Percentiles rank a stretch among this genome's conserved stretches.
These are phyloP conservation scores for Monilinia laxa DNA, from an alignment of 2,329 filamentous ascomycete species.

Conservation along the genomic window DNA sequence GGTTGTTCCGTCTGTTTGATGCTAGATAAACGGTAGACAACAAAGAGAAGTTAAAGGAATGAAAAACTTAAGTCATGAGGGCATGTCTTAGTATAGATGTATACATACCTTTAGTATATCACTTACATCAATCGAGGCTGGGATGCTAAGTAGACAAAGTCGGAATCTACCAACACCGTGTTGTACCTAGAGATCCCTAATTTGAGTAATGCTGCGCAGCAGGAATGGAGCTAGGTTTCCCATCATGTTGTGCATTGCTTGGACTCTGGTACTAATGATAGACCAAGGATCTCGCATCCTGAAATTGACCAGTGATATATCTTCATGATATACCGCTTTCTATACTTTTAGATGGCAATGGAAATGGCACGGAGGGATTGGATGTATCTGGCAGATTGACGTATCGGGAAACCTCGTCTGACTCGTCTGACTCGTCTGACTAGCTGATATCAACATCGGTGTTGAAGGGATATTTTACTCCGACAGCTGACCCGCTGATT, in stretches of 20 bases:
- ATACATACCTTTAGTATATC: not conserved
- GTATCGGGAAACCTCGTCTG: not conserved
- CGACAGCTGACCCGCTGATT: not conserved
- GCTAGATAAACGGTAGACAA: not conserved
- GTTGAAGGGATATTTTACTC: not conserved
- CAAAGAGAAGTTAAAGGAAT: not conserved
- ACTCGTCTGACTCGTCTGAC: not conserved
- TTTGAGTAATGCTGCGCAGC: not conserved
- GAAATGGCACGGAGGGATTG: not conserved
- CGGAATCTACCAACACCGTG: slow-evolving; percentile 8
- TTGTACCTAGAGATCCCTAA: not conserved
- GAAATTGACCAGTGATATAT: not conserved
- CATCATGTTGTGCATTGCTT: not conserved
- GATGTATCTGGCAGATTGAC: not conserved
- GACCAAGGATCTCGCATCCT: not conserved
- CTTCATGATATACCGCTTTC: not conserved
- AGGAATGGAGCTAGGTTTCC: not conserved
- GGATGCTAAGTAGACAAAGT: slow-evolving; percentile 1
- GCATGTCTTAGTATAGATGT: not conserved
- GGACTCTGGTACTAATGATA: too few relatives aligned
- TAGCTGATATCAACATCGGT: not conserved
- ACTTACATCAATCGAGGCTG: not conserved
- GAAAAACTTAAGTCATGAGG: not conserved
- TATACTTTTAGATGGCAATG: slow-evolving; percentile 17
- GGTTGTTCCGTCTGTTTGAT: not conserved